These are phyloP conservation scores for Hortaea sp. DNA, from an alignment of 2,329 filamentous ascomycete species.

Conservation along the genomic window DNA sequence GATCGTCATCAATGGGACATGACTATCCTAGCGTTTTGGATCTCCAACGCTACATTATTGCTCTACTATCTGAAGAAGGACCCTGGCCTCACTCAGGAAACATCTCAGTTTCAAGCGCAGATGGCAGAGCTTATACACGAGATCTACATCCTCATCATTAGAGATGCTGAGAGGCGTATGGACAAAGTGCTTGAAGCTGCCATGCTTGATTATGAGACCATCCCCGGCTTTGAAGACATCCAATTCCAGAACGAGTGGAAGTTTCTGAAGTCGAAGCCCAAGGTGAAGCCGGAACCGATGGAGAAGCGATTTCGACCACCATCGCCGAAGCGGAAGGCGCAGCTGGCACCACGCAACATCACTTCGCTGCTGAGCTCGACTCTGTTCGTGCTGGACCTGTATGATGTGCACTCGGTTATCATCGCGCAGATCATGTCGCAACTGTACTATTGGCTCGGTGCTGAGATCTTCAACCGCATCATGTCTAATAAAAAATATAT, in stretches of 20 bases:
- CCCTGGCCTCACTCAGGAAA: constrained; percentile 65
- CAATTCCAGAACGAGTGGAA: constrained; percentile 99
- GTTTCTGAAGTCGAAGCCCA: constrained; percentile 82
- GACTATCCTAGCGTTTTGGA: constrained; percentile 98
- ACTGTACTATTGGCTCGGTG: constrained; percentile 89
- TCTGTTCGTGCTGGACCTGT: constrained; percentile 93
- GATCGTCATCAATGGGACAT: constrained; percentile 97
- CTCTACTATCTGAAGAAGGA: constrained; percentile 97
- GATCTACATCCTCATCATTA: constrained; percentile 94
- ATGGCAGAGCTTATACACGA: constrained; percentile 93
- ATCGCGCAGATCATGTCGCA: constrained; percentile 85
- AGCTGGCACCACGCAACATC: constrained; percentile 87
- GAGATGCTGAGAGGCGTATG: constrained; percentile 88
- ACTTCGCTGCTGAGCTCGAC: constrained; percentile 93
- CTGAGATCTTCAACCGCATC: constrained; percentile 93
- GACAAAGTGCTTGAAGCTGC: constrained; percentile 89
- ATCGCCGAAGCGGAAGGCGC: constrained; percentile 83
- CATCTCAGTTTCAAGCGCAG: constrained; percentile 81
- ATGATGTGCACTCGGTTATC: constrained; percentile 97
- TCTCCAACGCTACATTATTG: constrained; percentile 91
- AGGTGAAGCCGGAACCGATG: constrained; percentile 75
- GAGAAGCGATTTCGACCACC: constrained; percentile 89
- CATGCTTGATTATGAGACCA: constrained; percentile 96
- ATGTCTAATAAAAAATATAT: constrained; percentile 95
- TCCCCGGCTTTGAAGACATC: constrained; percentile 92